phyloP scores from a whole-genome alignment of 2,329 filamentous ascomycete genomes.

The Thielaviopsis musarum region DNA sequence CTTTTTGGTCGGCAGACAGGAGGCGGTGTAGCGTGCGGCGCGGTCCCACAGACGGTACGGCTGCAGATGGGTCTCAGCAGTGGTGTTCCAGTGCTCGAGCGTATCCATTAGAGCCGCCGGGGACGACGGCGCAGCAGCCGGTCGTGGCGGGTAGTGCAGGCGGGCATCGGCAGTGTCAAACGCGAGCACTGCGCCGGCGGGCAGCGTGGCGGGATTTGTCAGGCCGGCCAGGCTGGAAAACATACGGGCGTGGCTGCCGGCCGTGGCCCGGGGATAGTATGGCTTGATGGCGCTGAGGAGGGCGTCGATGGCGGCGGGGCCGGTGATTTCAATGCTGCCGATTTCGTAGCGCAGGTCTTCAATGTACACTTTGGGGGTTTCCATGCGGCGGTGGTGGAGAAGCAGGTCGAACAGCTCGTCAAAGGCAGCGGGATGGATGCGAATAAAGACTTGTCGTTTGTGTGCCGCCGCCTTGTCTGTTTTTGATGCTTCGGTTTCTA shows the following conservation, averaged over 20 bases:
- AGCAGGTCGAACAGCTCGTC: conserved; percentile 50
- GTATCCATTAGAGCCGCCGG: conserved; percentile 33
- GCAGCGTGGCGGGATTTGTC: conserved; percentile 53
- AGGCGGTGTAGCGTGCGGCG: conserved; percentile 45
- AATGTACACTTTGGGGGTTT: conserved; percentile 43
- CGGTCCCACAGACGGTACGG: conserved; percentile 50
- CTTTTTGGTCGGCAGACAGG: conserved; percentile 56
- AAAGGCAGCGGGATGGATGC: conserved; percentile 72
- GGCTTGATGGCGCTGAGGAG: conserved; percentile 51
- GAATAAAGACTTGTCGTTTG: conserved; percentile 39
- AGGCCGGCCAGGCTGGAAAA: conserved; percentile 39
- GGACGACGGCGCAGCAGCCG: conserved; percentile 21
- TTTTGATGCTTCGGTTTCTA: conserved; percentile 13
- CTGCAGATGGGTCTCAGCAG: conserved; percentile 32
- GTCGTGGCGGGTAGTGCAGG: conserved; percentile 53
- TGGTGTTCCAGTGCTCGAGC: conserved; percentile 46
- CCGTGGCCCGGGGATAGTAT: conserved; percentile 20
- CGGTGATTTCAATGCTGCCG: conserved; percentile 39
- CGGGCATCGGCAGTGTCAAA: conserved; percentile 69
- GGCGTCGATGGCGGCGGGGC: conserved; percentile 62
- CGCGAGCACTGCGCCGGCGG: conserved; percentile 49
- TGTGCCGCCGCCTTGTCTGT: neutral
- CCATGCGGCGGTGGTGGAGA: conserved; percentile 37
- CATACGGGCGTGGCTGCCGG: conserved; percentile 26
- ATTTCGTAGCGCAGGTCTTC: conserved; percentile 56